Evolutionary conservation across 495 filamentous ascomycete species (phyloP).

Genomic region (Aspergillus campestris): DNA sequence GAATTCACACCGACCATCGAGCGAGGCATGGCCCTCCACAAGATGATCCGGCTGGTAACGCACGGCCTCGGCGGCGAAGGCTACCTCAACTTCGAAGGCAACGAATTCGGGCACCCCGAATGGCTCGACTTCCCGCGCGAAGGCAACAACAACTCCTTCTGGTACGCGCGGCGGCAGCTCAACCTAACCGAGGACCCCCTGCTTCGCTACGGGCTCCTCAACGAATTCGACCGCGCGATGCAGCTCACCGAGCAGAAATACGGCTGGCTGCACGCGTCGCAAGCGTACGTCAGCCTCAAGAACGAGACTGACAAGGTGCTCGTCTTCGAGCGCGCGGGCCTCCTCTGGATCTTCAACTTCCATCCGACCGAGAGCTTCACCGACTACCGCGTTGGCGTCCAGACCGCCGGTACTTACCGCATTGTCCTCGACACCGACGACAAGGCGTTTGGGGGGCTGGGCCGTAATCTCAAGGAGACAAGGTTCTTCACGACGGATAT

Average conservation of each 20-base stretch:
- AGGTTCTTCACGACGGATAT: conserved; percentile 87
- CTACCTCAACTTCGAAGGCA: conserved; percentile 97
- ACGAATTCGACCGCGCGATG: conserved; percentile 91
- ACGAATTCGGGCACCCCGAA: conserved; percentile 97
- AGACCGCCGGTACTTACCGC: conserved; percentile 74
- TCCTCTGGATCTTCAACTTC: conserved; percentile 96
- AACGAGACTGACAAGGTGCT: conserved; percentile 91
- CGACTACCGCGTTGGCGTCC: conserved; percentile 87
- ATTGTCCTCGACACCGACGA: conserved; percentile 81
- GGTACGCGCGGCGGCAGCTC: conserved; percentile 91
- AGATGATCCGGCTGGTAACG: conserved; percentile 92
- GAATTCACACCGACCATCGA: conserved; percentile 85
- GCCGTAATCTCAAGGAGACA: conserved; percentile 64
- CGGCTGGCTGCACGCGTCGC: conserved; percentile 80
- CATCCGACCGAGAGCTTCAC: conserved; percentile 79
- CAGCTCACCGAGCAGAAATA: conserved; percentile 79
- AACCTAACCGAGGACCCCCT: conserved; percentile 83
- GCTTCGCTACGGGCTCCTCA: conserved; percentile 84
- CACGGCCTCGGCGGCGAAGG: conserved; percentile 94
- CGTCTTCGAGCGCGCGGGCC: conserved; percentile 85
- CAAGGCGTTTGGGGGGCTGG: conserved; percentile 69
- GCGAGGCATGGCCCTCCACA: conserved; percentile 85
- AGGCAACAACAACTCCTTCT: conserved; percentile 92
- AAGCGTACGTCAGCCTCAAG: conserved; percentile 91
- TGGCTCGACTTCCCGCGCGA: conserved; percentile 97